A percentile compares a stretch with the other conserved stretches of the same genome.
phyloP scores from a whole-genome alignment of 345 rosid genomes.

The Geranium brycei region DNA sequence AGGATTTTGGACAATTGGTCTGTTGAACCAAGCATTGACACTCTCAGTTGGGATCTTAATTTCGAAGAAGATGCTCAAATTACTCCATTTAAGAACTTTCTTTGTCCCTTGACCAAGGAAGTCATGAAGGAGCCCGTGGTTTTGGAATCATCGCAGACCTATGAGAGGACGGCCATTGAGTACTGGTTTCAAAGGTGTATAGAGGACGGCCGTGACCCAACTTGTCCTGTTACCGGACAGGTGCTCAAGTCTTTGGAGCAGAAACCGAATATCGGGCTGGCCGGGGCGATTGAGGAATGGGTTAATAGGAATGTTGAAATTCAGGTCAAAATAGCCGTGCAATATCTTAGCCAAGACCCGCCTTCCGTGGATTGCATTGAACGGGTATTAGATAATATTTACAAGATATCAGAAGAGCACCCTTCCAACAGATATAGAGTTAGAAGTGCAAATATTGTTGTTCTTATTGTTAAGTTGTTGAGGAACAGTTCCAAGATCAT shows the following conservation, averaged over 20 bases:
- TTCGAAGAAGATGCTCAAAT: slow-evolving; percentile 25
- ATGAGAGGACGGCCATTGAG: slow-evolving; percentile 26
- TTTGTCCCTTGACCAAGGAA: slow-evolving; percentile 37
- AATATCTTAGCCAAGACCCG: slow-evolving; percentile 19
- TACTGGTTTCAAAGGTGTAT: slow-evolving; percentile 28
- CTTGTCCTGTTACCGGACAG: slow-evolving; percentile 34
- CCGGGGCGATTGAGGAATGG: slow-evolving; percentile 39
- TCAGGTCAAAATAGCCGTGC: slow-evolving; percentile 18
- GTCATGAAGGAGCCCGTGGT: slow-evolving; percentile 37
- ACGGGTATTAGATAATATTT: slow-evolving; percentile 16
- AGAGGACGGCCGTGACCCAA: slow-evolving; percentile 22
- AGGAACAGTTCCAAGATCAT: slow-evolving; percentile 15
- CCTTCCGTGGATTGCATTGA: slow-evolving; percentile 14
- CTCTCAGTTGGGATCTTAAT: slow-evolving; percentile 8
- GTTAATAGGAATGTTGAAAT: slow-evolving; percentile 24
- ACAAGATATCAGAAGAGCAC: slow-evolving; percentile 23
- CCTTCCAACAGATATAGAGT: slow-evolving; percentile 21
- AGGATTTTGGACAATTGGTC: slow-evolving; percentile 23
- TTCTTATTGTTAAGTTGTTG: slow-evolving; percentile 22
- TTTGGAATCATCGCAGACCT: slow-evolving; percentile 33
- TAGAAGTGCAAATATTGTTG: slow-evolving; percentile 24
- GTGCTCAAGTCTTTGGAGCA: slow-evolving; percentile 21
- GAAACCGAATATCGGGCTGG: slow-evolving; percentile 31
- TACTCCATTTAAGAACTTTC: slow-evolving; percentile 24
- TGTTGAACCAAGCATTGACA: slow-evolving; percentile 4